Base-by-base conservation (phyloP, 1,139 yeast species). In the Magnusiomyces suaveolens region DNA sequence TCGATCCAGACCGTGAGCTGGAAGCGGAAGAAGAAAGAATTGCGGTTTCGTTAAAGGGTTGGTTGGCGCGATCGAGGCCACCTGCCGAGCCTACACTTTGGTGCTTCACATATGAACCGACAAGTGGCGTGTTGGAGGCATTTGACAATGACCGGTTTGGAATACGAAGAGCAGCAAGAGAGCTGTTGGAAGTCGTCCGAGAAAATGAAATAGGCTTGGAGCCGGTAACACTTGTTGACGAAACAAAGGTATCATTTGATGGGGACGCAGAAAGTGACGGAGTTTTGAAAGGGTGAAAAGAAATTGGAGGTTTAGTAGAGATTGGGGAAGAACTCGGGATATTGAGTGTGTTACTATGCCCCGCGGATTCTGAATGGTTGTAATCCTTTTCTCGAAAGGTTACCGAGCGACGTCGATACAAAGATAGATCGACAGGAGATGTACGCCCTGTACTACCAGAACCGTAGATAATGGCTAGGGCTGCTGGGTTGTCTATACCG, bases 251-350 rank as follows among this genome's bases (percentile, higher is more conserved):
- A 21, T 55, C 57, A 25, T 57, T 57, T 23, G 61, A 57, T 8
- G 73, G 73, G 18, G 73, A 69, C 14, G 65, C 71, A 3, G 72
- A 64, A 10, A 69, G 59, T 1, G 74, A 66, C 1, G 73, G 70
- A 3, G 72, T 64, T 52, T 66, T 69, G 60, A 71, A 71, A 2
- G 74, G 74, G 52, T 69, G 68, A 52, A 64, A 62, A 1, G 66
- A 62, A 8, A 63, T 67, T 21, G 63, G 59, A 10, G 62, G 66
- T 23, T 54, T 57, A 3, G 56, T 29, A 32, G 57, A 20, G 47
- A 47, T 48, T 36, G 58, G 52, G 6, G 52, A 46, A 24, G 24
- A 38, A 23, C 43, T 46, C 21, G 55, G 44, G n/a, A 43, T 47
- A 36, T 16, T 36, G 18, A 36, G 8, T 10, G 16, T 10, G 18